Conservation (phyloP, 768 basidiomycete species). For the Candolleomyces eurysporus region DNA sequence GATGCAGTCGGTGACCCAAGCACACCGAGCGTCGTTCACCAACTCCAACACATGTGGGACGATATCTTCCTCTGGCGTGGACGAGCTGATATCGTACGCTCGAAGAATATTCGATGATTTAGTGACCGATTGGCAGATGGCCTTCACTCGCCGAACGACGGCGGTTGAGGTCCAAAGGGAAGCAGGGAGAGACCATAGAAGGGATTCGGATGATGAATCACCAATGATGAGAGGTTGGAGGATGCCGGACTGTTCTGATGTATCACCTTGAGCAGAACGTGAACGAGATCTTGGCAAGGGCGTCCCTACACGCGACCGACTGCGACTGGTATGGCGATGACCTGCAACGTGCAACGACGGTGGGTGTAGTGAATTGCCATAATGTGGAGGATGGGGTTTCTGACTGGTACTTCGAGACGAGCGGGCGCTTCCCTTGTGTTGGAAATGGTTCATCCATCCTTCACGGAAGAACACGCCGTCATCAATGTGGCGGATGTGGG, state of each 20-base stretch:
- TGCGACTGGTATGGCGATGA: conserved; percentile 12
- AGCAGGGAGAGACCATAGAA: conserved; percentile 58
- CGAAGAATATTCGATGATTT: conserved; percentile 62
- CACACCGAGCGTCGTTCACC: conserved; percentile 70
- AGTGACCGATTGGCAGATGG: conserved; percentile 66
- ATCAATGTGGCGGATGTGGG: conserved; percentile 57
- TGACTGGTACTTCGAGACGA: not conserved
- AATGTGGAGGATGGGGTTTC: conserved; percentile 7
- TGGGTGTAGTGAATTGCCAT: not conserved
- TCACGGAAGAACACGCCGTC: conserved; percentile 68
- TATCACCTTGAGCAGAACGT: conserved; percentile 21
- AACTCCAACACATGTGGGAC: conserved; percentile 68
- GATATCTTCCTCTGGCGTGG: conserved; percentile 65
- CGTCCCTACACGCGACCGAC: conserved; percentile 17
- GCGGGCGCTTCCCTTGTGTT: conserved; percentile 25
- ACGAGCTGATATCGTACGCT: conserved; percentile 66
- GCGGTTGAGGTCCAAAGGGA: conserved; percentile 63
- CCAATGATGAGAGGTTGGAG: conserved; percentile 75
- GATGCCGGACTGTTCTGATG: not conserved
- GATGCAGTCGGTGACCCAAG: conserved; percentile 74
- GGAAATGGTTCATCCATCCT: conserved; percentile 52
- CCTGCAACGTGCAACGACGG: not conserved
- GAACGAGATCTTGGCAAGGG: conserved; percentile 11
- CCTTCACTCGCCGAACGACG: conserved; percentile 66
- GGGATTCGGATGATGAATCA: conserved; percentile 63